Base-by-base conservation (phyloP, 139 green algal species). In the Chloropicon primus region DNA sequence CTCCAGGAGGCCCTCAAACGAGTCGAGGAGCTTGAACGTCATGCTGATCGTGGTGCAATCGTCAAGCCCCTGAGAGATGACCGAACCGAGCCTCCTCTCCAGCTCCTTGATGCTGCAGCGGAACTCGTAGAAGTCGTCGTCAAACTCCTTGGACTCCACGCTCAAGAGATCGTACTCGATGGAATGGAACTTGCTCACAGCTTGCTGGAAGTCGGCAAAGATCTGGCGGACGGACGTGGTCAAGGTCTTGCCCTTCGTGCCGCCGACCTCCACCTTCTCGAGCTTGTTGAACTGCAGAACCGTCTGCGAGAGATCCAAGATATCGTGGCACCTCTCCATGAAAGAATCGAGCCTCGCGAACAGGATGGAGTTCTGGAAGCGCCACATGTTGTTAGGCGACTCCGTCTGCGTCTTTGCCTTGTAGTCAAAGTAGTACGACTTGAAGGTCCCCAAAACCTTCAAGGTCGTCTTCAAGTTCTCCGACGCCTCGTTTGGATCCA, bases 11-110 rank as follows among this genome's bases (percentile, higher is more conserved):
- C 89, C 89, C 82, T 96, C 91, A 80, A 96, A 96, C 74, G 83
- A 86, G 27, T 96, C 93, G 24, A 96, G 84, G 74, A 96, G 89
- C 87, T 96, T 96, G 89, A 97, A 96, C 22, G 89, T 91, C 26
- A 83, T 83, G 22, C 77, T 80, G 24, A 96, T 86, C 1, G 89
- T 96, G 28, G 87, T 88, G 84, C 89, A 92, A 80, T 93, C 41
- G 41, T 62, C 41, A 22, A 28, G 0, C 62, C 89, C 90, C 85
- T 93, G 89, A 62, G 90, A 85, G 79, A 97, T 94, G 72, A 97
- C 86, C 1, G 86, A 87, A 0, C 87, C 89, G 25, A 96, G 85
- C 21, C 91, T 84, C n/a, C 88, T 87, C 84, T 97, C 93, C 29
- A 96, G 80, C 86, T 96, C 90, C 23, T 81, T 82, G 28, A 96